Evolutionary conservation across 768 basidiomycete genomes (phyloP), one percentile per base, ranked within the genome.

Genomic region (Amanita molliuscula): DNA sequence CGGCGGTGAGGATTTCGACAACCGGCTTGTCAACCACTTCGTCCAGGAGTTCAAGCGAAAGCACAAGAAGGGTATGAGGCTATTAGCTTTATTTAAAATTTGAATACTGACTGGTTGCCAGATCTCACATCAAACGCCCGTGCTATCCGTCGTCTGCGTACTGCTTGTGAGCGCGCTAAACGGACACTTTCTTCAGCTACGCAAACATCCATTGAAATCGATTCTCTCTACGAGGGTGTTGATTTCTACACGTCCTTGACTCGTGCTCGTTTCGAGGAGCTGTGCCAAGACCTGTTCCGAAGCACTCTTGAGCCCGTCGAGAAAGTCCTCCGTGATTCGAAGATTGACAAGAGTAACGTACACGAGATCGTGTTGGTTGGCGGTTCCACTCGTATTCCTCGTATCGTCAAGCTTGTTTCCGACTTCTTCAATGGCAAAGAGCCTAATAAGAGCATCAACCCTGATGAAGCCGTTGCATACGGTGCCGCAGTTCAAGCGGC

Each of bases 351-450:
- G 77, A 66, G 81, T 44, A 84, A 83, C 61, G 93, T 98, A 33
- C 84, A 97, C 74, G 95, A 98, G 67, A 95, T 98, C 56, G 95
- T 97, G 61, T 77, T 98, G 58, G 95, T 96, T 59, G 94, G 95
- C 67, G 95, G 95, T 54, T 98, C 95, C 44, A 97, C 95, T 50
- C 93, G 93, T 81, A 97, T 98, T 57, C 95, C 95, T 57, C 88
- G 90, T 67, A 87, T 98, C 61, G 84, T 91, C 66, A 94, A 96
- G 72, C 88, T 97, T 64, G 90, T 98, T 51, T 94, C 90, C 57
- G 94, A 97, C 70, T 96, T 88, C 81, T 97, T 97, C 78, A 90
- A 89, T 66, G 94, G 94, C 66, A 93, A 94, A 77, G 93, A 96
- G 74, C 94, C 91, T 61, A 93, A 92, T 79, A 96, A 94, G 80